Evolutionary conservation across 148 eudicot species (phyloP).

Genomic region (Silene conica): DNA sequence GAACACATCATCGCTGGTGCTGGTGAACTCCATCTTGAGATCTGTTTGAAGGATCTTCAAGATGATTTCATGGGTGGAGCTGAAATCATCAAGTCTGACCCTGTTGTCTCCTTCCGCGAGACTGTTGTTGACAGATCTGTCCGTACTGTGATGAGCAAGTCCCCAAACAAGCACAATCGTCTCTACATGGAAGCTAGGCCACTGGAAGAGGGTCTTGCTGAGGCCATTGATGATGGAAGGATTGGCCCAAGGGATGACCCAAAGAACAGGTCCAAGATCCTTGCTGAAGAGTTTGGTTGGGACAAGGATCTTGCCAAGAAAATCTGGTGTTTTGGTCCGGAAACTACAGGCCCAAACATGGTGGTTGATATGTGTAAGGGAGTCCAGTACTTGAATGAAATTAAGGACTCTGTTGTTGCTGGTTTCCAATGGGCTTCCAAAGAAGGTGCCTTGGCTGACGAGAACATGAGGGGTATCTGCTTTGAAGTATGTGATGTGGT

Average conservation of each 20-base stretch:
- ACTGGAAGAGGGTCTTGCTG: conserved; percentile 19
- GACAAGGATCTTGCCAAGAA: conserved; percentile 30
- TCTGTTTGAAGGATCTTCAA: conserved; percentile 66
- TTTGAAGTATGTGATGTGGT: conserved; percentile 24
- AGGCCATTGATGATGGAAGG: conserved; percentile 21
- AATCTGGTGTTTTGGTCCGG: conserved; percentile 24
- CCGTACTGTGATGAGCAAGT: conserved; percentile 23
- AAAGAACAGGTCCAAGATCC: conserved; percentile 20
- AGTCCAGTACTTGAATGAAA: conserved; percentile 22
- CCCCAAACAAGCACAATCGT: conserved; percentile 28
- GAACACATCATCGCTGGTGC: conserved; percentile 87
- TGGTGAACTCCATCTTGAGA: conserved; percentile 80
- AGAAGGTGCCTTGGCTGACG: conserved; percentile 25
- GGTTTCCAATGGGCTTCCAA: conserved; percentile 26
- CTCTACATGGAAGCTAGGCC: conserved; percentile 25
- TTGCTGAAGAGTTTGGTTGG: conserved; percentile 23
- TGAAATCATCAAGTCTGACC: conserved; percentile 38
- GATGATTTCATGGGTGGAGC: conserved; percentile 91
- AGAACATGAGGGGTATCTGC: conserved; percentile 25
- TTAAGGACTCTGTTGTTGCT: conserved; percentile 24
- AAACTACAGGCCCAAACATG: conserved; percentile 24
- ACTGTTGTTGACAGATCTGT: conserved; percentile 15
- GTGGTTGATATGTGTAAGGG: conserved; percentile 27
- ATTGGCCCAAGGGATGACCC: conserved; percentile 25
- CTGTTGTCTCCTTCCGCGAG: conserved; percentile 24